Percentiles rank a stretch among this genome's conserved stretches.
Conservation (phyloP, 345 rosid species). For the Euphorbia lathyris region DNA sequence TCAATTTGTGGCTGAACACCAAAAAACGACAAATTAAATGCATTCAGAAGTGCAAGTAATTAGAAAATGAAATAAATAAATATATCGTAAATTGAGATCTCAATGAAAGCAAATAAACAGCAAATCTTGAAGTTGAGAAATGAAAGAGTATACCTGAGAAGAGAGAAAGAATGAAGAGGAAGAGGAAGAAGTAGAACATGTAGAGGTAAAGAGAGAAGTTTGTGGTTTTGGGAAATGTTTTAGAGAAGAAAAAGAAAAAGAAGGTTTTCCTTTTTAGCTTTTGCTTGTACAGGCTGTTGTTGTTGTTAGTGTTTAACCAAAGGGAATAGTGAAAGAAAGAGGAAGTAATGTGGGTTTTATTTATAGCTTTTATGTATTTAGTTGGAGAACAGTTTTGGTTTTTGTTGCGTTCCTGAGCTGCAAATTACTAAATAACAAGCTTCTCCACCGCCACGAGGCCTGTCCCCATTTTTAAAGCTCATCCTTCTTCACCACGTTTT, state of each 20-base stretch:
- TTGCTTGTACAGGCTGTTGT: not conserved
- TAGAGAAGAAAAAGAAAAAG: not conserved
- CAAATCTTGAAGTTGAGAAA: not conserved
- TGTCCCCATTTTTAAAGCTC: not conserved
- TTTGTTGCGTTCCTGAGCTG: not conserved
- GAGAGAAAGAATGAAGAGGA: slow-evolving; percentile 25
- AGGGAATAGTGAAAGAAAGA: too few relatives aligned
- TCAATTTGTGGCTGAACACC: slow-evolving; percentile 7
- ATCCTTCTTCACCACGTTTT: not conserved
- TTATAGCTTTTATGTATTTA: too few relatives aligned
- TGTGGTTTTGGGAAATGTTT: too few relatives aligned
- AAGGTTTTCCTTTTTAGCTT: not conserved
- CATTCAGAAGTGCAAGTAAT: not conserved
- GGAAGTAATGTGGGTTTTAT: too few relatives aligned
- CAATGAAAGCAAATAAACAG: not conserved
- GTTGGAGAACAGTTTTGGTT: not conserved
- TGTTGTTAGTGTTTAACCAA: too few relatives aligned
- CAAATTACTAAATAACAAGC: not conserved
- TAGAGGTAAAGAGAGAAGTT: too few relatives aligned
- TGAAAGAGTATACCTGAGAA: slow-evolving; percentile 22
- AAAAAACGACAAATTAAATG: not conserved
- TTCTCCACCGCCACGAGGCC: not conserved
- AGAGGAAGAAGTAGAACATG: slow-evolving; percentile 14
- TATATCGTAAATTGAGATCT: not conserved
- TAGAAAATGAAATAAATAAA: not conserved